These are phyloP conservation scores for Beauveria sp. DNA, from an alignment of 2,329 filamentous ascomycete genomes.

Conservation along the genomic window DNA sequence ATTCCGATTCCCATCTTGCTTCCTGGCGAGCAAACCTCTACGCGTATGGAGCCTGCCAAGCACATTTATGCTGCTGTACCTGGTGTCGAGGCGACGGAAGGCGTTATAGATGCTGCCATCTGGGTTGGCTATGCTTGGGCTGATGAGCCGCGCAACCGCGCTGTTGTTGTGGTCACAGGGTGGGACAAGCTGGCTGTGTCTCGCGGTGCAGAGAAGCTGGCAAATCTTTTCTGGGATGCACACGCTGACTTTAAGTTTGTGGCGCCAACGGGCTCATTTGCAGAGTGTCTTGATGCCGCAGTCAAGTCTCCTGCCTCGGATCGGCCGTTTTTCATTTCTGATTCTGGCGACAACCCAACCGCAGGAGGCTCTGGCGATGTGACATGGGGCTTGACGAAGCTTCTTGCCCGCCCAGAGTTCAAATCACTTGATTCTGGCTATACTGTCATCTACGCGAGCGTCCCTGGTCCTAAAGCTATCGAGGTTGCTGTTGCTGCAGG, in stretches of 20 bases:
- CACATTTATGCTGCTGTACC: constrained; percentile 42
- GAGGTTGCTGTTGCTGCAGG: constrained; percentile 35
- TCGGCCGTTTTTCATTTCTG: constrained; percentile 45
- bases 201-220: constrained; percentile 35
- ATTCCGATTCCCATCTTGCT: constrained; percentile 43
- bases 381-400: constrained; percentile 40
- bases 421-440: constrained; percentile 24
- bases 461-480: constrained; percentile 39
- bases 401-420: constrained; percentile 39
- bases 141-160: constrained; percentile 44
- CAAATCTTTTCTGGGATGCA: constrained; percentile 39
- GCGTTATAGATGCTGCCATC: constrained; percentile 42
- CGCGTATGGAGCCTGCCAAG: constrained; percentile 42
- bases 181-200: constrained; percentile 35
- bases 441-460: constrained; percentile 44
- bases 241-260: constrained; percentile 43
- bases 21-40: constrained; percentile 48
- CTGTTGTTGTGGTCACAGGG: constrained; percentile 42
- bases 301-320: constrained; percentile 25
- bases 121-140: constrained; percentile 52
- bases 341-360: constrained; percentile 49
- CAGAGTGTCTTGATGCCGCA: constrained; percentile 39
- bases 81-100: constrained; percentile 30
- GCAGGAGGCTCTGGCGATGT: constrained; percentile 47
- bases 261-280: constrained; percentile 40